These are phyloP conservation scores for Aspergillus sclerotioniger DNA, from an alignment of 495 filamentous ascomycete species.

Conservation along the genomic window DNA sequence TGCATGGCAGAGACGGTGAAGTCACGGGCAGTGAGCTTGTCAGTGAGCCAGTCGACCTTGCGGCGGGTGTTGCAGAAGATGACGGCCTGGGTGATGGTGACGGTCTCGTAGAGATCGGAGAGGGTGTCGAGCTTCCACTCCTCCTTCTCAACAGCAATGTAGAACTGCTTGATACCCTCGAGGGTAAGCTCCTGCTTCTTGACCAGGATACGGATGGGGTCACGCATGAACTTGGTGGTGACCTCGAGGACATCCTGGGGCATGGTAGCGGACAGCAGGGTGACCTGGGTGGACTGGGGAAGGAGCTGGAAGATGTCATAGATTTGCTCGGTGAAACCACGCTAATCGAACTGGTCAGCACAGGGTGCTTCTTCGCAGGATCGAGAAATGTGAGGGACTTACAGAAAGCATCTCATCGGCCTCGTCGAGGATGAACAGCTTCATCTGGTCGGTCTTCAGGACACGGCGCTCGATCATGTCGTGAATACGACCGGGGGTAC, in stretches of 20 bases:
- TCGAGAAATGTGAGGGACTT: constrained; percentile 34
- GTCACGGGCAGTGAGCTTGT: constrained; percentile 96
- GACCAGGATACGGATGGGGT: constrained; percentile 97
- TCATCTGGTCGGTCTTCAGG: constrained; percentile 92
- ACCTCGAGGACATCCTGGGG: constrained; percentile 99
- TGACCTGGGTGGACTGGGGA: constrained; percentile 95
- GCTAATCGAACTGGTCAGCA: constrained; percentile 42
- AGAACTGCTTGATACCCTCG: constrained; percentile 99
- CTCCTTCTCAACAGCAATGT: constrained; percentile 99
- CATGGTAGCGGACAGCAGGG: constrained; percentile 95
- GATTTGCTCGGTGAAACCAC: constrained; percentile 99
- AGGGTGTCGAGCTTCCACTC: constrained; percentile 99
- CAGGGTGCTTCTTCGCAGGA: background rate
- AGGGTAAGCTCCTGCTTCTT: constrained; percentile 99
- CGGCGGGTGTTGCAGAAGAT: constrained; percentile 99
- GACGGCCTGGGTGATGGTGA: constrained; percentile 98
- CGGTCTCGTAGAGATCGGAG: constrained; percentile 96
- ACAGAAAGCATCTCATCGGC: constrained; percentile 98
- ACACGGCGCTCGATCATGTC: constrained; percentile 99
- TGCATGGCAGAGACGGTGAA: constrained; percentile 99
- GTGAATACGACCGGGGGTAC: constrained; percentile 94
- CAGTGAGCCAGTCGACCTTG: constrained; percentile 99
- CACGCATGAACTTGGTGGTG: constrained; percentile 99
- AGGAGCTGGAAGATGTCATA: constrained; percentile 99
- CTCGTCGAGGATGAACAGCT: constrained; percentile 99